Base-by-base conservation (phyloP, 2,329 filamentous ascomycete genomes). In the Xenoacremonium recifei region DNA sequence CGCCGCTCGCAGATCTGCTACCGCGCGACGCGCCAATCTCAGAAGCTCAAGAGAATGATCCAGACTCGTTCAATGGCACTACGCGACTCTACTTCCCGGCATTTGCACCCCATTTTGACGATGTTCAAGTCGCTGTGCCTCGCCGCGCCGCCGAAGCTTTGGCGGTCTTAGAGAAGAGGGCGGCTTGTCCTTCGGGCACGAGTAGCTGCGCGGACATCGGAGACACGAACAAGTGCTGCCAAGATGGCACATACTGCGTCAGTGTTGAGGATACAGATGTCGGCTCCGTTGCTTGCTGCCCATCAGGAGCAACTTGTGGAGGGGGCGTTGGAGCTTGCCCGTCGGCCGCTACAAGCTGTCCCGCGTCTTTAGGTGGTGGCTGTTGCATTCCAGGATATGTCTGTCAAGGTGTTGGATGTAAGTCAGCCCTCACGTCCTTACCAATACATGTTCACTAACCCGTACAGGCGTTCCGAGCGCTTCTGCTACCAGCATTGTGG, bases 281-380 rank as follows among this genome's bases (percentile, higher is more conserved):
- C 20, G 85, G 85, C 6, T 77, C 79, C 33, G 80, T 92, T 3
- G 87, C 87, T 3, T 93, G 88, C 64, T 93, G 88, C 65, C 84
- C 85, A 0, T 58, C 70, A 25, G 86, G 85, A 4, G 67, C 71
- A 32, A 75, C 63, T 5, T 92, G 87, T 61, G 75, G 75, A 4
- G 84, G 84, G 9, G 67, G 68, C 1, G 80, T 91, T 5, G 77
- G 75, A 1, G 59, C 59, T n/a, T 91, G 87, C 50, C 71, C 72
- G 3, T 67, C 70, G 4, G 82, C 77, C 30, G 82, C 85, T 45
- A 77, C 78, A 10, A 77, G 79, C 36, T 92, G 87, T 59, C 72
- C 82, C 0, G 72, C 78, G 6, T 74, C 75, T 23, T 61, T 83
- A 0, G 87, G 86, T 3, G 87, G 86, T 12, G 87, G 87, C 3